phyloP scores from a whole-genome alignment of 2,329 filamentous ascomycete genomes.

The Hypocrella siamensis region DNA sequence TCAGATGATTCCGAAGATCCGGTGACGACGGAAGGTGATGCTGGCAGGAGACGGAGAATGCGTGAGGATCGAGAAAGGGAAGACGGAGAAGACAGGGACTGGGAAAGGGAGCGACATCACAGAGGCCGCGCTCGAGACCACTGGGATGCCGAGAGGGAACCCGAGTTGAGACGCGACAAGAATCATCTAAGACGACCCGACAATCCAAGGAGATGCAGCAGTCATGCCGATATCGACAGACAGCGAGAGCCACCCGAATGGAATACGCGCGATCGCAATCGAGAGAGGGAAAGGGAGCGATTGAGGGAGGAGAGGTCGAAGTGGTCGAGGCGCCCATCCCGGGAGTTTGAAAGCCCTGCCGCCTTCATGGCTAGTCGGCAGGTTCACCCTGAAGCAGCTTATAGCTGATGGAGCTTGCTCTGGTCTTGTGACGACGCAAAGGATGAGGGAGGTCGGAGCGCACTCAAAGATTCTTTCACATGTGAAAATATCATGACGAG shows the following conservation, averaged over 20 bases:
- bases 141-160: slow-evolving; percentile 16
- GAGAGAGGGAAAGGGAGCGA: slow-evolving; percentile 12
- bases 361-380: slow-evolving; percentile 15
- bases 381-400: slow-evolving; percentile 18
- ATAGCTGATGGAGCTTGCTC: slow-evolving; percentile 7
- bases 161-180: slow-evolving; percentile 14
- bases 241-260: slow-evolving; percentile 18
- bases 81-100: slow-evolving; percentile 17
- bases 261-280: slow-evolving; percentile 12
- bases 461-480: too few relatives aligned
- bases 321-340: slow-evolving; percentile 16
- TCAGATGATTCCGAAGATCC: slow-evolving; percentile 19
- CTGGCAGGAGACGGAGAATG: slow-evolving; percentile 9
- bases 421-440: not conserved
- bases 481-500: too few relatives aligned
- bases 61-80: slow-evolving; percentile 13
- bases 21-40: slow-evolving; percentile 17
- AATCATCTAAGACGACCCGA: slow-evolving; percentile 23
- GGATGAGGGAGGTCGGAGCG: not conserved
- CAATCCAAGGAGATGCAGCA: slow-evolving; percentile 28
- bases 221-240: slow-evolving; percentile 32
- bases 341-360: slow-evolving; percentile 14
- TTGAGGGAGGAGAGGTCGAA: slow-evolving; percentile 18
- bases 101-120: slow-evolving; percentile 18
- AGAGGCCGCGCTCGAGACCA: slow-evolving; percentile 18